Percentiles rank a stretch among this genome's conserved stretches.
phyloP scores from a whole-genome alignment of 768 basidiomycete genomes.

The Porpolomopsis calyptriformis region DNA sequence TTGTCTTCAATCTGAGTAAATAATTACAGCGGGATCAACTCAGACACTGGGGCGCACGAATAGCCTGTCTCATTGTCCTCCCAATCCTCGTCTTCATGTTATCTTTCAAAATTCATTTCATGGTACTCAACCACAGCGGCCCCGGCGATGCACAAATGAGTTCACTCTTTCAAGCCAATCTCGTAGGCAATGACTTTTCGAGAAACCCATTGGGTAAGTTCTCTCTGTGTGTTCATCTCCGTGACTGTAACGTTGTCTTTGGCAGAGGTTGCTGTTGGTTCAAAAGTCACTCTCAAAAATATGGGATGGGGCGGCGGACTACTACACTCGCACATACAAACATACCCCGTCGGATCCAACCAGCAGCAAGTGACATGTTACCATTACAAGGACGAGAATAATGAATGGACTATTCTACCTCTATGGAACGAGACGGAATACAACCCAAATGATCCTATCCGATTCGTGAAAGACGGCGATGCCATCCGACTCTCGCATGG shows the following conservation, averaged over 20 bases:
- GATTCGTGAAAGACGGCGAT: slow-evolving; percentile 68
- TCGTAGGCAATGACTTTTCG: slow-evolving; percentile 90
- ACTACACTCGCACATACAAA: slow-evolving; percentile 93
- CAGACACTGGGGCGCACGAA: slow-evolving; percentile 83
- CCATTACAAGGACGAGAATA: slow-evolving; percentile 98
- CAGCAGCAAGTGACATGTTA: slow-evolving; percentile 99
- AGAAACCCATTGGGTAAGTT: slow-evolving; percentile 72
- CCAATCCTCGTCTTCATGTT: slow-evolving; percentile 90
- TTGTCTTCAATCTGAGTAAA: slow-evolving; percentile 4
- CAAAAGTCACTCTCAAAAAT: slow-evolving; percentile 88
- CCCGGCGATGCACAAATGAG: slow-evolving; percentile 99
- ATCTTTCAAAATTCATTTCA: slow-evolving; percentile 93
- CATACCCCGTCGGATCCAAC: slow-evolving; percentile 79
- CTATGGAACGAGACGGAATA: slow-evolving; percentile 66
- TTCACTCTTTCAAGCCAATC: slow-evolving; percentile 94
- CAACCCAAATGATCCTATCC: slow-evolving; percentile 56
- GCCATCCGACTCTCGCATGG: slow-evolving; percentile 71
- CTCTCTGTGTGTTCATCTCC: neutral
- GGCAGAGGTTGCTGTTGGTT: slow-evolving; percentile 80
- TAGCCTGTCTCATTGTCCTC: slow-evolving; percentile 75
- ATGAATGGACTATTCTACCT: slow-evolving; percentile 77
- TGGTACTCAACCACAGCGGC: slow-evolving; percentile 87
- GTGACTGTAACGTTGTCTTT: neutral
- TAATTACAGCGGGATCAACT: slow-evolving; percentile 65
- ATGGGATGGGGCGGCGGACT: slow-evolving; percentile 97